A percentile compares a stretch with the other conserved stretches of the same genome.
Evolutionary conservation across 1,284 basidiomycete species (phyloP).

Genomic region (Entoloma clypeatum): DNA sequence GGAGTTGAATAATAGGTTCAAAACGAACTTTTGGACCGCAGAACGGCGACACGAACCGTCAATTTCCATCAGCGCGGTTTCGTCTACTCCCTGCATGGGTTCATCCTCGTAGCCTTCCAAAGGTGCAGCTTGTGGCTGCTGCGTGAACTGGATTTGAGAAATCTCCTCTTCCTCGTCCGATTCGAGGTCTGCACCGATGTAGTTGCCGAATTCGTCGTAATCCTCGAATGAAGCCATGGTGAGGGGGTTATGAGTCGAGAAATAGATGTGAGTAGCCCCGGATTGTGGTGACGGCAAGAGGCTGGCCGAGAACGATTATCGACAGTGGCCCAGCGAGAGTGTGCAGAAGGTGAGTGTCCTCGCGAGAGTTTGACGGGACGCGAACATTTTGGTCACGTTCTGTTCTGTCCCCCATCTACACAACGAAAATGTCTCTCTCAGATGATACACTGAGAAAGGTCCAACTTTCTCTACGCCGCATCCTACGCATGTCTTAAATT

Average conservation of each 20-base stretch:
- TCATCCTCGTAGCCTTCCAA: constrained; percentile 78
- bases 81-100: constrained; percentile 49
- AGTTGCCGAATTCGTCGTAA: constrained; percentile 93
- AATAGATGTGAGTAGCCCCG: background rate
- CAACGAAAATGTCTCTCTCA: constrained; percentile 63
- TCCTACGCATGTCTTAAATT: constrained; percentile 18
- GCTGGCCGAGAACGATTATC: too few species aligned
- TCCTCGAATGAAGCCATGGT: constrained; percentile 80
- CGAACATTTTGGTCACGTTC: constrained; percentile 31
- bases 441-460: constrained; percentile 86
- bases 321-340: constrained; percentile 1
- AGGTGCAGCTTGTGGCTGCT: constrained; percentile 41
- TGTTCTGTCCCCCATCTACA: constrained; percentile 7
- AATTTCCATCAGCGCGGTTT: constrained; percentile 73
- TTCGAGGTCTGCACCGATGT: constrained; percentile 89
- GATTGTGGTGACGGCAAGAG: too few species aligned
- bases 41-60: constrained; percentile 55
- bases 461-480: constrained; percentile 13
- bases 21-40: constrained; percentile 17
- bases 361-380: constrained; percentile 20
- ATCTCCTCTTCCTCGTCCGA: constrained; percentile 79
- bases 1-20: too few species aligned
- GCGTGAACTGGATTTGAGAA: constrained; percentile 46
- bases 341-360: constrained; percentile 7
- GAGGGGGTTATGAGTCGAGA: background rate